Base-by-base conservation (phyloP, 179 eudicot species). In the Sideroxylon spinosum region DNA sequence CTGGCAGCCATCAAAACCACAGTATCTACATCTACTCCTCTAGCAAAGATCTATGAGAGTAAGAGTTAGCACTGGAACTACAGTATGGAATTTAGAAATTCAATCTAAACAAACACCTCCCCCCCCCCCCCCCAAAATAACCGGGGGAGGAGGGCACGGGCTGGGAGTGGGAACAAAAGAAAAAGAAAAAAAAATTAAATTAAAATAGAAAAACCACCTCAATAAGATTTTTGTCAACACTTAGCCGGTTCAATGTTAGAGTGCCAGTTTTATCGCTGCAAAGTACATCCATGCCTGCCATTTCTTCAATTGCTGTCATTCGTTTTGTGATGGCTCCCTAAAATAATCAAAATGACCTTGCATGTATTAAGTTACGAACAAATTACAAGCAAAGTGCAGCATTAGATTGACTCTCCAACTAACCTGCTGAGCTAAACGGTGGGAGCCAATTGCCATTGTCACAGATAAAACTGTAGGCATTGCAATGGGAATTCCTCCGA, bases 401-500 rank as follows among this genome's bases (percentile, higher is more conserved):
- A 68, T 23, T 22, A 75, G 50, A 68, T 26, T 68, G 64, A 3
- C 44, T 23, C 29, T 2, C 23, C 32, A 79, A 37, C 72, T 52
- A 78, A 93, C 98, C 95, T 94, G 97, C 85, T 92, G 93, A 49
- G 98, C 86, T 53, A 94, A 84, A 71, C 98, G 93, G 81, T 94
- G 98, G 17, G 98, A 89, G 74, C 98, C 98, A 78, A 94, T 94
- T 49, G 98, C 98, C 98, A 93, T 92, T 65, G 98, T 93, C 71
- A 93, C 98, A 19, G 98, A 93, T 53, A 93, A 77, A 67, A 93
- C 98, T 20, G 97, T 93, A 9, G 98, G 98, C 98, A 93, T 93
- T 75, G 98, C 98, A 84, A 93, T 93, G 70, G 98, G 98, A 78
- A 93, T 93, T 75, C 98, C 98, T 82, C 98, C 98, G 84, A 93